Conservation (phyloP, 257 asterid species). For the Solanum stenotomum region DNA sequence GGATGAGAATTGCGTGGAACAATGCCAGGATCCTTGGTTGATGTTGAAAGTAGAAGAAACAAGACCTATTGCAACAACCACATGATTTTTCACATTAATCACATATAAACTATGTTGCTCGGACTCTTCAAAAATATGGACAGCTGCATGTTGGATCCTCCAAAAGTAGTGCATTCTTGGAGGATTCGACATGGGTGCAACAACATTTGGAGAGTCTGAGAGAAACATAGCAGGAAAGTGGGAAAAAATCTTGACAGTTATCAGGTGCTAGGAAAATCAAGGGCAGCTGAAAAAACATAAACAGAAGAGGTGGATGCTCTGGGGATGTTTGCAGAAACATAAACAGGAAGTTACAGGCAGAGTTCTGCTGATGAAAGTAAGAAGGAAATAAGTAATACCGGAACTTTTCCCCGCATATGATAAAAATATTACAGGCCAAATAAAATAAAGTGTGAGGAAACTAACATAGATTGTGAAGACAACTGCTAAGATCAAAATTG, state of each 20-base stretch:
- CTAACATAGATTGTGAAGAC: constrained; percentile 46
- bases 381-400: neutral
- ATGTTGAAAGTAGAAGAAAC: constrained; percentile 51
- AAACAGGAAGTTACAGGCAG: neutral
- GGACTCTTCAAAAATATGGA: neutral
- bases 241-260: neutral
- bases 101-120: neutral
- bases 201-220: neutral
- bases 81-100: neutral
- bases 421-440: neutral
- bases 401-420: neutral
- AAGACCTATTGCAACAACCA: constrained; percentile 1
- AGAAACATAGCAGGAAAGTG: neutral
- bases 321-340: neutral
- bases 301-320: neutral
- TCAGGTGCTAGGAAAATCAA: neutral
- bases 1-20: constrained; percentile 61
- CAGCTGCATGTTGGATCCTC: neutral
- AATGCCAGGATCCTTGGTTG: constrained; percentile 74
- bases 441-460: constrained; percentile 8
- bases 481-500: constrained; percentile 29
- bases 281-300: neutral
- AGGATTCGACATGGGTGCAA: neutral
- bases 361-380: neutral
- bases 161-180: neutral